A percentile compares a stretch with the other conserved stretches of the same genome.
These are phyloP conservation scores for Gossypium bickii DNA, from an alignment of 345 rosid species.

Conservation along the genomic window DNA sequence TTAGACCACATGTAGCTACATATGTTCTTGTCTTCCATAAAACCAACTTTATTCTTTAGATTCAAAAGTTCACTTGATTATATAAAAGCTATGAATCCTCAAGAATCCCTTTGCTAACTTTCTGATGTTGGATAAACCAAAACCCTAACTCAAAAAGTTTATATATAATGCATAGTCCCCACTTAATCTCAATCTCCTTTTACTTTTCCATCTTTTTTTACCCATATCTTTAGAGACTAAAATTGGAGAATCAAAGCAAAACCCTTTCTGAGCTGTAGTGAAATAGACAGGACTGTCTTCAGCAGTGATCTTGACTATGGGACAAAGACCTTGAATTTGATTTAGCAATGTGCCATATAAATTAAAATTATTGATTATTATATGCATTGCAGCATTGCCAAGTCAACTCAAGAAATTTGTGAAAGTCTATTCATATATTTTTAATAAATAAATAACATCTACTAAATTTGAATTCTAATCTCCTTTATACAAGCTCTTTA, in stretches of 20 bases:
- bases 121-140: neutral
- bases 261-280: neutral
- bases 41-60: neutral
- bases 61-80: slow-evolving; percentile 22
- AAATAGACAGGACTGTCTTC: neutral
- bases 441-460: neutral
- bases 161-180: neutral
- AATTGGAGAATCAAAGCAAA: neutral
- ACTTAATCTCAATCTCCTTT: neutral
- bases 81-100: neutral
- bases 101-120: neutral
- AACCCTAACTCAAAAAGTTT: neutral
- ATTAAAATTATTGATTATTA: no score
- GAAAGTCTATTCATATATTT: no score
- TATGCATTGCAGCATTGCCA: neutral
- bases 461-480: no score
- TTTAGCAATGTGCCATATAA: neutral
- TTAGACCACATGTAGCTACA: neutral
- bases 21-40: slow-evolving; percentile 3
- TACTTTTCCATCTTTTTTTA: no score
- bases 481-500: no score
- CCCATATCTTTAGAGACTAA: no score
- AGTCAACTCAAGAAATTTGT: slow-evolving; percentile 26
- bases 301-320: neutral
- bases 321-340: neutral